Conservation (phyloP, 2,329 filamentous ascomycete genomes). For the Purpureocillium takamizusanense region DNA sequence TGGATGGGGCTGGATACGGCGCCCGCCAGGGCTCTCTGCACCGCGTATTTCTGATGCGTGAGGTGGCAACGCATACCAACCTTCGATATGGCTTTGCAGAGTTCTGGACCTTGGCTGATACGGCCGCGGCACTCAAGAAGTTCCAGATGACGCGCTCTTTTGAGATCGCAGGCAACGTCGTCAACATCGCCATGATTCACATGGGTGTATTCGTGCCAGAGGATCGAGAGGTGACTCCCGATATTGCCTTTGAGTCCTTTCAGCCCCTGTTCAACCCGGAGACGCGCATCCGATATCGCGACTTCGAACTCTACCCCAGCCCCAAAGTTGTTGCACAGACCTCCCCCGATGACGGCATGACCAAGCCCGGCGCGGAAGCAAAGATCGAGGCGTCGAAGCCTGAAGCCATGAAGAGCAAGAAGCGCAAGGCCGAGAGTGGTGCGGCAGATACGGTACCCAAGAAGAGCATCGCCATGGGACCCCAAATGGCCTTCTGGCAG, state of each 20-base stretch:
- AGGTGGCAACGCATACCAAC: slow-evolving; percentile 60
- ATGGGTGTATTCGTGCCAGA: slow-evolving; percentile 78
- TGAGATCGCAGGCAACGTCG: slow-evolving; percentile 65
- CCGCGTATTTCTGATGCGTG: slow-evolving; percentile 68
- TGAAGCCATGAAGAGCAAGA: no score
- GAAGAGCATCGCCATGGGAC: slow-evolving; percentile 30
- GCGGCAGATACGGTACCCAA: slow-evolving; percentile 20
- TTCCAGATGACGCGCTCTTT: slow-evolving; percentile 66
- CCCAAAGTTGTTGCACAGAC: slow-evolving; percentile 50
- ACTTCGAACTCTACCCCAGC: slow-evolving; percentile 62
- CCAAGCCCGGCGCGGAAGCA: slow-evolving; percentile 15
- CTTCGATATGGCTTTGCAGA: slow-evolving; percentile 81
- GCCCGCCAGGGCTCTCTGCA: slow-evolving; percentile 67
- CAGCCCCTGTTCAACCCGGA: slow-evolving; percentile 59
- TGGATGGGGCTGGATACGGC: slow-evolving; percentile 52
- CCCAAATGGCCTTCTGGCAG: slow-evolving; percentile 35
- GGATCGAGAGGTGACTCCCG: slow-evolving; percentile 44
- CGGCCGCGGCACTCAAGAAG: slow-evolving; percentile 63
- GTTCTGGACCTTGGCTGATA: slow-evolving; percentile 68
- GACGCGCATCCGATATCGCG: slow-evolving; percentile 67
- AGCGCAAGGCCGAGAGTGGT: slow-evolving; percentile 40
- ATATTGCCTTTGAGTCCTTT: slow-evolving; percentile 58
- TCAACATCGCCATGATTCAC: slow-evolving; percentile 67
- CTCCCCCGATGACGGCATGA: slow-evolving; percentile 26
- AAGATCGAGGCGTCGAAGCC: slow-evolving; percentile 24